Conservation (phyloP, 2,329 filamentous ascomycete genomes). For the Akanthomyces muscarius region DNA sequence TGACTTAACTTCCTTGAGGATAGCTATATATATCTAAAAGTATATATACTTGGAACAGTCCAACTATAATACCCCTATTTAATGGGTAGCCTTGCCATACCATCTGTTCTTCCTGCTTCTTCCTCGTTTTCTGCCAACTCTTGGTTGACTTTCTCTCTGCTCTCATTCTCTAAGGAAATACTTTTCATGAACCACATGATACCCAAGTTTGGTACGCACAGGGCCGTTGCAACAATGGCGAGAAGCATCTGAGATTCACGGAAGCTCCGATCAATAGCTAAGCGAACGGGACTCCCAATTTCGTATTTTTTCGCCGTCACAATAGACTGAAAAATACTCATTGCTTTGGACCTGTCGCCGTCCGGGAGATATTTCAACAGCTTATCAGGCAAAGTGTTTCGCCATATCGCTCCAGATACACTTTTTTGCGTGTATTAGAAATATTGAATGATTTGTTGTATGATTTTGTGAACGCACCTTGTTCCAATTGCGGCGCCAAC, state of each 20-base stretch:
- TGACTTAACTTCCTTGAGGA: too few species aligned
- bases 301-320: constrained; percentile 23
- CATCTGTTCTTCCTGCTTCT: too few species aligned
- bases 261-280: constrained; percentile 21
- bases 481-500: constrained; percentile 30
- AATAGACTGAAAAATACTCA: constrained; percentile 25
- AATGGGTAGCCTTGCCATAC: too few species aligned
- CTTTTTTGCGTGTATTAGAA: constrained; percentile 18
- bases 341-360: constrained; percentile 19
- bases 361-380: constrained; percentile 25
- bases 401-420: constrained; percentile 36
- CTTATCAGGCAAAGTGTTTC: constrained; percentile 27
- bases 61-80: too few species aligned
- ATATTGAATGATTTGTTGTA: background rate
- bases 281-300: constrained; percentile 8
- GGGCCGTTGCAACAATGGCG: constrained; percentile 20
- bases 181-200: constrained; percentile 22
- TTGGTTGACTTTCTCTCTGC: background rate
- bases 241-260: constrained; percentile 22
- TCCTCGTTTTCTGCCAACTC: background rate
- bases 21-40: too few species aligned
- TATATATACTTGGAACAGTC: too few species aligned
- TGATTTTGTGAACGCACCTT: constrained; percentile 19
- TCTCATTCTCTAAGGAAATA: background rate
- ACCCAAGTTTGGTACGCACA: constrained; percentile 18